Conservation (phyloP, 2,329 filamentous ascomycete species). For the Furcasterigmium furcatum region DNA sequence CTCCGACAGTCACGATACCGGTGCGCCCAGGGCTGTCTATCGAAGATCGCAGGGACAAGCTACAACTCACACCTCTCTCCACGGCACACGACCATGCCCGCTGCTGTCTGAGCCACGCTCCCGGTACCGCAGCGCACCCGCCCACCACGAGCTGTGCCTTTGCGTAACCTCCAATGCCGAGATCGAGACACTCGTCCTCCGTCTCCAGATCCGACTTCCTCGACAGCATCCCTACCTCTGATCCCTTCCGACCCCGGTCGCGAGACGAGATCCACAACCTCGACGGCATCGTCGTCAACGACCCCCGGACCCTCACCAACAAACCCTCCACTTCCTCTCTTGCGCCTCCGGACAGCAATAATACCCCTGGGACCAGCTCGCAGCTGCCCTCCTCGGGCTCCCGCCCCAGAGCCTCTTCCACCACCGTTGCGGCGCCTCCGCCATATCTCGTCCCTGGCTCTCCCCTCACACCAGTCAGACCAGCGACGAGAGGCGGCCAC, state of each 20-base stretch:
- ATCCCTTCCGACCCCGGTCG: slow-evolving; percentile 8
- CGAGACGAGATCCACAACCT: slow-evolving; percentile 15
- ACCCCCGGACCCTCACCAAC: slow-evolving; percentile 1
- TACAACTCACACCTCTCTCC: too few species aligned
- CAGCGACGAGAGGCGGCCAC: slow-evolving; percentile 10
- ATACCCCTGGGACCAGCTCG: not conserved
- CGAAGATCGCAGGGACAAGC: too few species aligned
- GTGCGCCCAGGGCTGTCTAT: too few species aligned
- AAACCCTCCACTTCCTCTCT: not conserved
- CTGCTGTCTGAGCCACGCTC: not conserved
- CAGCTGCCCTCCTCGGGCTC: slow-evolving; percentile 8
- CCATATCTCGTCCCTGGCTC: slow-evolving; percentile 6
- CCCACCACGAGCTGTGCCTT: not conserved
- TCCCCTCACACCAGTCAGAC: slow-evolving; percentile 2
- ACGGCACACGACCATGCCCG: not conserved
- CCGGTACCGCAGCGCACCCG: not conserved
- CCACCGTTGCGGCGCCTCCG: slow-evolving; percentile 9
- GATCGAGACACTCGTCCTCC: slow-evolving; percentile 13
- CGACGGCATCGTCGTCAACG: slow-evolving; percentile 11
- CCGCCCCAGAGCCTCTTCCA: slow-evolving; percentile 12
- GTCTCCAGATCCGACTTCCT: slow-evolving; percentile 12
- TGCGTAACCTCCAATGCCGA: slow-evolving; percentile 10
- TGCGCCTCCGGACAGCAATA: not conserved
- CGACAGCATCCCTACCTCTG: slow-evolving; percentile 9
- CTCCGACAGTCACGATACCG: too few species aligned